A percentile compares a stretch with the other conserved stretches of the same genome.
Conservation (phyloP, 331 rosid genomes). For the Acacia concinna region DNA sequence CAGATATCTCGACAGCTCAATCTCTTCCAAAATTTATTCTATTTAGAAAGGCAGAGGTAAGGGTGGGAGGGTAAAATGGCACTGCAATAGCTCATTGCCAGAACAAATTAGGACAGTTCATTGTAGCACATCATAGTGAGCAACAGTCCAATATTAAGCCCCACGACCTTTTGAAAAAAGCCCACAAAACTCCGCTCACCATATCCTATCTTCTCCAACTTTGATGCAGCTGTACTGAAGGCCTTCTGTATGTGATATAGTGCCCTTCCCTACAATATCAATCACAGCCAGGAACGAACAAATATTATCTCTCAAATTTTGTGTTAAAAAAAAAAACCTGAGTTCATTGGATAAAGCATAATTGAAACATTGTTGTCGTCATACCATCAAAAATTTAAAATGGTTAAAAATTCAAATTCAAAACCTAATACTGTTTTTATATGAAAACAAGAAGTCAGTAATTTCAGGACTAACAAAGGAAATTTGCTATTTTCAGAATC, state of each 20-base stretch:
- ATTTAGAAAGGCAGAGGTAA: not conserved
- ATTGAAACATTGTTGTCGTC: not conserved
- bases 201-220: constrained; percentile 93
- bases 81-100: not conserved
- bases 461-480: not conserved
- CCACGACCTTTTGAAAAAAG: not conserved
- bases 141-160: not conserved
- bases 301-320: not conserved
- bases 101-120: constrained; percentile 10
- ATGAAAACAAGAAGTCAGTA: not conserved
- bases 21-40: not conserved
- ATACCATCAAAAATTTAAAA: not conserved
- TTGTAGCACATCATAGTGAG: not conserved
- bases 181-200: constrained; percentile 40
- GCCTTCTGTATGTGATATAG: constrained; percentile 77
- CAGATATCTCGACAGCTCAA: constrained; percentile 2
- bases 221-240: constrained; percentile 83
- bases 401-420: not conserved
- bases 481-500: constrained; percentile 1
- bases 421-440: constrained; percentile 3
- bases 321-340: not conserved
- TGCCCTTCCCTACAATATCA: constrained; percentile 70
- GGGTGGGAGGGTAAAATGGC: constrained; percentile 3
- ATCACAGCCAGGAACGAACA: constrained; percentile 32
- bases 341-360: not conserved